Evolutionary conservation across 169 alveolate species (phyloP).

Genomic region (Plasmodium vinckei): DNA sequence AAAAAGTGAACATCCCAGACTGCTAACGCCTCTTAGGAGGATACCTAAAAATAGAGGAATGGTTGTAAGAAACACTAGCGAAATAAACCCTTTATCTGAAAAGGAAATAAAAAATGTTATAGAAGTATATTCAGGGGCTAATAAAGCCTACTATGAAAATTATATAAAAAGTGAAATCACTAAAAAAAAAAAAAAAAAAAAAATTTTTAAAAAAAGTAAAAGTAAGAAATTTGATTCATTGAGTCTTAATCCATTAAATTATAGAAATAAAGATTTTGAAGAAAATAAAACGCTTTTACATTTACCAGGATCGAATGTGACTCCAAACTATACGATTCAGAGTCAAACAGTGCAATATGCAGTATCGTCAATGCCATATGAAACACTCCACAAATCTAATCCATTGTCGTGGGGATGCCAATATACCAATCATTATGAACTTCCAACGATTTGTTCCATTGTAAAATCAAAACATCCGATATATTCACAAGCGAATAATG

Average conservation of each 20-base stretch:
- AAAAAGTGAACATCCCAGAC: slow-evolving; percentile 41
- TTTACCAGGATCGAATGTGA: slow-evolving; percentile 64
- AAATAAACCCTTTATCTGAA: slow-evolving; percentile 68
- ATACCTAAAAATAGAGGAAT: slow-evolving; percentile 75
- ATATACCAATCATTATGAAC: slow-evolving; percentile 71
- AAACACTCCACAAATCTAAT: slow-evolving; percentile 69
- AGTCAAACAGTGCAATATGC: slow-evolving; percentile 45
- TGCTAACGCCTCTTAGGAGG: slow-evolving; percentile 65
- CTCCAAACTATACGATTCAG: slow-evolving; percentile 42
- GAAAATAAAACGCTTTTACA: slow-evolving; percentile 71
- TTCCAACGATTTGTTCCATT: slow-evolving; percentile 77
- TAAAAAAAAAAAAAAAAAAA: slow-evolving; percentile 40
- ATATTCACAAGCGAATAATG: slow-evolving; percentile 50
- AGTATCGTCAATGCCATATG: slow-evolving; percentile 64
- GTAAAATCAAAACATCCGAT: slow-evolving; percentile 78
- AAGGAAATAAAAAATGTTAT: slow-evolving; percentile 75
- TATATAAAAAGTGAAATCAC: slow-evolving; percentile 28
- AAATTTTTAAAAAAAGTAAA: slow-evolving; percentile 22
- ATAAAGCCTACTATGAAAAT: slow-evolving; percentile 64
- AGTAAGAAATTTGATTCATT: slow-evolving; percentile 60
- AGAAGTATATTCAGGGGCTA: slow-evolving; percentile 75
- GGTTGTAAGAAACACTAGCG: slow-evolving; percentile 54
- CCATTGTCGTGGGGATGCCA: slow-evolving; percentile 73
- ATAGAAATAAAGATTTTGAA: slow-evolving; percentile 65
- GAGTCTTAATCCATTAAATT: slow-evolving; percentile 52